Evolutionary conservation across 306 rosid species (phyloP).

Genomic region (Canavalia ensiformis): DNA sequence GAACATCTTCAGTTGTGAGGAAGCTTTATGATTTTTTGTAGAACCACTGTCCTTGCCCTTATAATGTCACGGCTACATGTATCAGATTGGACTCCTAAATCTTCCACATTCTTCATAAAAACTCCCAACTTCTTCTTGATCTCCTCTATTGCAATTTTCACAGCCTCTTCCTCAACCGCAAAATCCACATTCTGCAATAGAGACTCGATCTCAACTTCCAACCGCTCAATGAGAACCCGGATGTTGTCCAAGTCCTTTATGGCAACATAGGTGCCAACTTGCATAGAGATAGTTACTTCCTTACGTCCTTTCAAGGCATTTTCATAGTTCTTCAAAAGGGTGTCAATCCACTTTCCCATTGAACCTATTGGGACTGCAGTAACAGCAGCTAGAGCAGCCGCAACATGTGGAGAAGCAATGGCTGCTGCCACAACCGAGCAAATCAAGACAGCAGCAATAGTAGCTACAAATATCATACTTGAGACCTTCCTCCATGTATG

Average conservation of each 20-base stretch:
- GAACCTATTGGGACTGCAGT: slow-evolving; percentile 81
- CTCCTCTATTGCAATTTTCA: slow-evolving; percentile 75
- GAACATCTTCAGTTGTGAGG: slow-evolving; percentile 55
- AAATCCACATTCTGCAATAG: slow-evolving; percentile 64
- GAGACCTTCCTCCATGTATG: slow-evolving; percentile 83
- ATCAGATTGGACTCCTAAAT: slow-evolving; percentile 85
- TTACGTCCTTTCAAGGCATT: slow-evolving; percentile 73
- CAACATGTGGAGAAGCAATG: slow-evolving; percentile 84
- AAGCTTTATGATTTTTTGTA: slow-evolving; percentile 78
- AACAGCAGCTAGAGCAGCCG: slow-evolving; percentile 84
- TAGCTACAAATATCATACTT: slow-evolving; percentile 70
- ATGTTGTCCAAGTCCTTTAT: slow-evolving; percentile 87
- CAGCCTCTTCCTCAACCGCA: slow-evolving; percentile 73
- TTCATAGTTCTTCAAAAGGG: slow-evolving; percentile 78
- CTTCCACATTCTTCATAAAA: slow-evolving; percentile 82
- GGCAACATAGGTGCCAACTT: slow-evolving; percentile 81
- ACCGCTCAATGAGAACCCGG: slow-evolving; percentile 68
- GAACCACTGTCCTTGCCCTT: slow-evolving; percentile 90
- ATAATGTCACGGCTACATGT: slow-evolving; percentile 77
- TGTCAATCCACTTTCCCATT: slow-evolving; percentile 90
- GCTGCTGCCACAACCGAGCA: slow-evolving; percentile 93
- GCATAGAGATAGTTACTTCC: slow-evolving; percentile 73
- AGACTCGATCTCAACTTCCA: slow-evolving; percentile 70
- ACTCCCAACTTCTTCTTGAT: slow-evolving; percentile 74
- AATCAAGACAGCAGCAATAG: slow-evolving; percentile 82